A percentile compares a stretch with the other conserved stretches of the same genome.
phyloP scores from a whole-genome alignment of 345 rosid species.

The Citrus hindsii region DNA sequence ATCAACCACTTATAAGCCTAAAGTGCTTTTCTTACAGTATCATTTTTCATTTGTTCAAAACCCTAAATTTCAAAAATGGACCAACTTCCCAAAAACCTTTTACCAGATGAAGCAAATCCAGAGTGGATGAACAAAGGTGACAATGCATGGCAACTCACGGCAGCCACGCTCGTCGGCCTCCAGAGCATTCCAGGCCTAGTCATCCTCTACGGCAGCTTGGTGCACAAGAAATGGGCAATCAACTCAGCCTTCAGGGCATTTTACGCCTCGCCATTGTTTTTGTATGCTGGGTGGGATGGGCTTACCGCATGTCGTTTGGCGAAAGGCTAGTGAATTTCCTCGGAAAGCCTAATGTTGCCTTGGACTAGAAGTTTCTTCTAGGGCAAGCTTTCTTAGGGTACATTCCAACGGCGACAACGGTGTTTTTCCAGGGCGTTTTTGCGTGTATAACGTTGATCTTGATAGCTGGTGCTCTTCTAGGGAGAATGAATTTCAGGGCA shows the following conservation, averaged over 20 bases:
- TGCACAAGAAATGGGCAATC: conserved; percentile 45
- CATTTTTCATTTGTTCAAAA: neutral
- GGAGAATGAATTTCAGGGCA: conserved; percentile 53
- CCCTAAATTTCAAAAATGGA: conserved; percentile 14
- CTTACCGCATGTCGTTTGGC: conserved; percentile 45
- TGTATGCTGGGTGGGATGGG: conserved; percentile 57
- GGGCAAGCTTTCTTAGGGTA: conserved; percentile 29
- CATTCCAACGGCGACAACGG: conserved; percentile 48
- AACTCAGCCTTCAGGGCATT: conserved; percentile 60
- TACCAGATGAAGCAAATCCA: conserved; percentile 38
- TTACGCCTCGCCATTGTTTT: conserved; percentile 42
- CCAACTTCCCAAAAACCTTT: conserved; percentile 33
- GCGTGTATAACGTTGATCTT: conserved; percentile 42
- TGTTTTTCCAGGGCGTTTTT: conserved; percentile 41
- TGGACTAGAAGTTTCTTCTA: conserved; percentile 41
- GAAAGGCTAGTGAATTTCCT: conserved; percentile 33
- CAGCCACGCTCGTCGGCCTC: conserved; percentile 48
- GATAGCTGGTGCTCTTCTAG: conserved; percentile 39
- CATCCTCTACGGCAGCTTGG: conserved; percentile 47
- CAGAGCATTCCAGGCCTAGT: conserved; percentile 49
- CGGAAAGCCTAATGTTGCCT: conserved; percentile 31
- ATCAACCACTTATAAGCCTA: neutral
- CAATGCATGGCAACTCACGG: conserved; percentile 56
- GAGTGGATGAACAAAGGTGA: conserved; percentile 50
- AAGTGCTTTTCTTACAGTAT: neutral